A percentile compares a stretch with the other conserved stretches of the same genome.
Conservation (phyloP, 805 yeast species). For the Candida morakotiae region DNA sequence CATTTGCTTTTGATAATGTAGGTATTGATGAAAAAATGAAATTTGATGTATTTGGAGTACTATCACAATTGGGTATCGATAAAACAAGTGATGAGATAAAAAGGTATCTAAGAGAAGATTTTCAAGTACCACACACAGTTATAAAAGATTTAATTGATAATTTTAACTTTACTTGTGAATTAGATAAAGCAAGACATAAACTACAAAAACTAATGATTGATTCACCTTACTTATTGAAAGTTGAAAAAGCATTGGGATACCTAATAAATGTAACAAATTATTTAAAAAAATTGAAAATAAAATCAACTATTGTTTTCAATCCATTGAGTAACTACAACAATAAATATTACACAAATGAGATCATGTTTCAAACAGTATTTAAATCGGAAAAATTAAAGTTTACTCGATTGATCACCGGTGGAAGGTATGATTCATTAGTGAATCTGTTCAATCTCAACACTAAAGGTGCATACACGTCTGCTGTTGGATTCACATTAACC, state of each 20-base stretch:
- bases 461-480: constrained; percentile 32
- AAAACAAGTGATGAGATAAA: constrained; percentile 59
- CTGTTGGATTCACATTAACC: constrained; percentile 85
- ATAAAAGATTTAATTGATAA: constrained; percentile 69
- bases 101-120: constrained; percentile 41
- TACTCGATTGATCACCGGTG: constrained; percentile 77
- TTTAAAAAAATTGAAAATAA: constrained; percentile 56
- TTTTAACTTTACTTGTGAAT: constrained; percentile 73
- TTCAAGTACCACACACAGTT: constrained; percentile 76
- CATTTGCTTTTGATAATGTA: constrained; percentile 74
- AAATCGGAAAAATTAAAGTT: constrained; percentile 53
- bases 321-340: constrained; percentile 85
- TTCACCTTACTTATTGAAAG: constrained; percentile 55
- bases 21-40: constrained; percentile 53
- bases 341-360: constrained; percentile 71
- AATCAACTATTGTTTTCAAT: constrained; percentile 54
- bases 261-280: constrained; percentile 55
- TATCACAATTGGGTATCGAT: constrained; percentile 76
- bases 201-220: constrained; percentile 71
- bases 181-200: constrained; percentile 59
- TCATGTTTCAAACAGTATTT: constrained; percentile 84
- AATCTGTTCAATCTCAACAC: constrained; percentile 46
- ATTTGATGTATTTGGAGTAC: constrained; percentile 58
- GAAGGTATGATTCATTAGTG: constrained; percentile 80
- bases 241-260: constrained; percentile 62